phyloP scores from a whole-genome alignment of 2,329 filamentous ascomycete species.

The Cercospora berteroae region DNA sequence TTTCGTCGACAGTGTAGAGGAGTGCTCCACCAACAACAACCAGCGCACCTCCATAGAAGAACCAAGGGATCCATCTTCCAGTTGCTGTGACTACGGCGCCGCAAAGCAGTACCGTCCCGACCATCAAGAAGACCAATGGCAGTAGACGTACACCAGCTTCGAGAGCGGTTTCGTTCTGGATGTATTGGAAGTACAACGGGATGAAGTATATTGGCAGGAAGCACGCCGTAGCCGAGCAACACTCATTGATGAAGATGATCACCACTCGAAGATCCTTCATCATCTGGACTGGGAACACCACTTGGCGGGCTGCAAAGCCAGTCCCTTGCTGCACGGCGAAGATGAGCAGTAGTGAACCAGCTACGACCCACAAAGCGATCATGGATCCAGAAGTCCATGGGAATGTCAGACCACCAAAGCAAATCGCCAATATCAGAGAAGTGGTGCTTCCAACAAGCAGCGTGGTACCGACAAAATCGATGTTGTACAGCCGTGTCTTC shows the following conservation, averaged over 20 bases:
- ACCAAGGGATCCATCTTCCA: conserved; percentile 8
- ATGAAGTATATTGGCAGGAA: conserved; percentile 51
- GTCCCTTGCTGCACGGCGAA: conserved; percentile 49
- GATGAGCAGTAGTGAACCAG: conserved; percentile 44
- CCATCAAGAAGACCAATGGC: conserved; percentile 30
- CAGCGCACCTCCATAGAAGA: conserved; percentile 16
- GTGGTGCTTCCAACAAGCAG: conserved; percentile 47
- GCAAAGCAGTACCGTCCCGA: conserved; percentile 7
- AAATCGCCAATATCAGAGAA: conserved; percentile 50
- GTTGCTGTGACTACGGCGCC: not conserved
- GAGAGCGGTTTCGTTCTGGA: conserved; percentile 44
- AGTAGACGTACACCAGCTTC: conserved; percentile 44
- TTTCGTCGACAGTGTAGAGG: conserved; percentile 15
- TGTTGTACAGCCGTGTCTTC: conserved; percentile 16
- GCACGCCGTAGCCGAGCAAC: conserved; percentile 28
- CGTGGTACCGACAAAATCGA: conserved; percentile 51
- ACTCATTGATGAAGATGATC: conserved; percentile 43
- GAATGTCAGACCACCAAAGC: conserved; percentile 52
- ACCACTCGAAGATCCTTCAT: conserved; percentile 44
- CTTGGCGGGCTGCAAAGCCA: conserved; percentile 3
- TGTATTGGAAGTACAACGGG: conserved; percentile 55
- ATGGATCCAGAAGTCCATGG: conserved; percentile 48
- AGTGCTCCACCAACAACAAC: conserved; percentile 16
- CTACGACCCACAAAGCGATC: conserved; percentile 51
- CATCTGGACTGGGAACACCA: conserved; percentile 49